A percentile compares a stretch with the other conserved stretches of the same genome.
These are phyloP conservation scores for Nakaseomyces uthaithaninus DNA, from an alignment of 1,139 yeast species.

Conservation along the genomic window DNA sequence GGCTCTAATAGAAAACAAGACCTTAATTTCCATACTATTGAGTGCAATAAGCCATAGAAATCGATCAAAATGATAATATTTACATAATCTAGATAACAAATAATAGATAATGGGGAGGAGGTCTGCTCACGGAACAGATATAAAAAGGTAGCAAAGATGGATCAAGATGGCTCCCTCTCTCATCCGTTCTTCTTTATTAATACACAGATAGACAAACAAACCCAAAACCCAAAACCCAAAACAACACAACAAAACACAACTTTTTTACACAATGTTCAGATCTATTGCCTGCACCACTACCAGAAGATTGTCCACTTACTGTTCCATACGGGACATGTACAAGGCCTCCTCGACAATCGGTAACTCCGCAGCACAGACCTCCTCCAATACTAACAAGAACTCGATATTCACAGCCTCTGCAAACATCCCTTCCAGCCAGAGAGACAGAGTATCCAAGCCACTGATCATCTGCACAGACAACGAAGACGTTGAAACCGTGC, in stretches of 20 bases:
- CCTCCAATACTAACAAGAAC: constrained; percentile 8
- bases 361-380: constrained; percentile 3
- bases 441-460: constrained; percentile 8
- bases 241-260: background rate
- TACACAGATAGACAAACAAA: background rate
- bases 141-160: too few species aligned
- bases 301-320: constrained; percentile 7
- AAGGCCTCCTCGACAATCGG: constrained; percentile 6
- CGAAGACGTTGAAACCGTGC: constrained; percentile 21
- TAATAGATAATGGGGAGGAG: background rate
- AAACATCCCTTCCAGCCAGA: constrained; percentile 7
- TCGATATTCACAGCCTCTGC: constrained; percentile 10
- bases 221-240: constrained; percentile 1
- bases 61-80: too few species aligned
- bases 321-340: constrained; percentile 7
- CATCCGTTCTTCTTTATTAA: too few species aligned
- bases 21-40: too few species aligned
- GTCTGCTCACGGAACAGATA: too few species aligned
- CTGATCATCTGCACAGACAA: constrained; percentile 23
- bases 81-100: too few species aligned
- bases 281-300: constrained; percentile 5
- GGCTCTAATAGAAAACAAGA: too few species aligned
- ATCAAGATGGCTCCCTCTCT: too few species aligned
- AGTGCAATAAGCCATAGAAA: too few species aligned
- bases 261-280: constrained; percentile 3